These are phyloP conservation scores for Sequoia sempervirens DNA, from an alignment of 75 land plant genomes.

Conservation along the genomic window DNA sequence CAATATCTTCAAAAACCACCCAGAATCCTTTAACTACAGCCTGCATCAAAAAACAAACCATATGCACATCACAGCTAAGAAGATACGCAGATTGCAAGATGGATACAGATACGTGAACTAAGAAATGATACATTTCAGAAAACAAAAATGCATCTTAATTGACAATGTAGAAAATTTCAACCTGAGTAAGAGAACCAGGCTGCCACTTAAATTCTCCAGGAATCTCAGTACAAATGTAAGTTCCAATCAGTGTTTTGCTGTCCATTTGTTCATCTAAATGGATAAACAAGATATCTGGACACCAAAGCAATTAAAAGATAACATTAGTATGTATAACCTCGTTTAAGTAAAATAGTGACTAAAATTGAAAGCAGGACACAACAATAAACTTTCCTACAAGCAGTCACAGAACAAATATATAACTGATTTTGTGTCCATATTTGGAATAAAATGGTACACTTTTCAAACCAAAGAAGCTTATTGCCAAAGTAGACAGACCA, in stretches of 20 bases:
- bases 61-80: not conserved
- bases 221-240: conserved; percentile 76
- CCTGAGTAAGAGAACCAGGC: conserved; percentile 97
- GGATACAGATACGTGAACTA: not conserved
- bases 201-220: conserved; percentile 99
- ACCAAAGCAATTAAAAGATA: not conserved
- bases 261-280: conserved; percentile 98
- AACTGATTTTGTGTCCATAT: not conserved
- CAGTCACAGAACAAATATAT: not conserved
- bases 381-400: not conserved
- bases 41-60: conserved; percentile 25
- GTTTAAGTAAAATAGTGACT: not conserved
- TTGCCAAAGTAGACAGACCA: not conserved
- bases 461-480: not conserved
- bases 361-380: not conserved
- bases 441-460: not conserved
- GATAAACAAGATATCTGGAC: conserved; percentile 57
- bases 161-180: conserved; percentile 11
- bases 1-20: conserved; percentile 94
- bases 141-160: not conserved
- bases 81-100: not conserved
- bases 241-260: conserved; percentile 78
- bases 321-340: not conserved
- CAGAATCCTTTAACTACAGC: conserved; percentile 86
- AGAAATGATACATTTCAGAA: not conserved